These are phyloP conservation scores for Aspergillaceae sp. DNA, from an alignment of 2,329 filamentous ascomycete genomes.

Conservation along the genomic window DNA sequence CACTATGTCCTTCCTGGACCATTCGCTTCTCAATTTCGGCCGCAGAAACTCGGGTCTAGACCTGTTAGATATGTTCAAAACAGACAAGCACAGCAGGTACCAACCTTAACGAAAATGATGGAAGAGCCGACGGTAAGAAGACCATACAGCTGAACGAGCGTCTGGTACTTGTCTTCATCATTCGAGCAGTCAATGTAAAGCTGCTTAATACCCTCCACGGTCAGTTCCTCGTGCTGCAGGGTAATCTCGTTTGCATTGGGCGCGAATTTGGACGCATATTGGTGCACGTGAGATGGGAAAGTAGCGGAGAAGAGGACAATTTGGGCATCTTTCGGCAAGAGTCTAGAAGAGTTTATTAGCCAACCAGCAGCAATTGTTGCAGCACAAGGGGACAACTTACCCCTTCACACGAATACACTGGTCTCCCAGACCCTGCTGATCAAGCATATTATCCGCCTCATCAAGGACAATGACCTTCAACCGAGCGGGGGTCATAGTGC, in stretches of 20 bases:
- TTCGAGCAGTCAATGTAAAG: constrained; percentile 90
- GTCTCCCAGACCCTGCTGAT: constrained; percentile 88
- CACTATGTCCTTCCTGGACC: constrained; percentile 80
- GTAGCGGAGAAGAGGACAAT: constrained; percentile 94
- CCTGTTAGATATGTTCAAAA: constrained; percentile 11
- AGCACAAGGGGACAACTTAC: constrained; percentile 43
- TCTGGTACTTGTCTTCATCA: constrained; percentile 75
- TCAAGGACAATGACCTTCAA: constrained; percentile 84
- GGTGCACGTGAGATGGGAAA: constrained; percentile 75
- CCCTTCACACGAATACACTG: constrained; percentile 85
- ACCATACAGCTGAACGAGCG: constrained; percentile 86
- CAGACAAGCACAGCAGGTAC: constrained; percentile 12
- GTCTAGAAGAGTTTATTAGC: constrained; percentile 37
- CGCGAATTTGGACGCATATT: constrained; percentile 76
- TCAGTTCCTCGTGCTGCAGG: constrained; percentile 81
- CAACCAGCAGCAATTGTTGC: not conserved
- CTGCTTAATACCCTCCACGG: constrained; percentile 93
- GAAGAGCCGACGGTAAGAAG: constrained; percentile 94
- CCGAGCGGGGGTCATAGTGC: constrained; percentile 61
- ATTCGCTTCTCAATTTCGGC: constrained; percentile 77
- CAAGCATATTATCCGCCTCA: constrained; percentile 98
- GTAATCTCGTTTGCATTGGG: constrained; percentile 80
- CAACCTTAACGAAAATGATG: constrained; percentile 91
- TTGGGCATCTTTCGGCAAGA: constrained; percentile 68
- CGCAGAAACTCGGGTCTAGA: constrained; percentile 74